These are phyloP conservation scores for Candida xiaguanensis DNA, from an alignment of 805 yeast species.

Conservation along the genomic window DNA sequence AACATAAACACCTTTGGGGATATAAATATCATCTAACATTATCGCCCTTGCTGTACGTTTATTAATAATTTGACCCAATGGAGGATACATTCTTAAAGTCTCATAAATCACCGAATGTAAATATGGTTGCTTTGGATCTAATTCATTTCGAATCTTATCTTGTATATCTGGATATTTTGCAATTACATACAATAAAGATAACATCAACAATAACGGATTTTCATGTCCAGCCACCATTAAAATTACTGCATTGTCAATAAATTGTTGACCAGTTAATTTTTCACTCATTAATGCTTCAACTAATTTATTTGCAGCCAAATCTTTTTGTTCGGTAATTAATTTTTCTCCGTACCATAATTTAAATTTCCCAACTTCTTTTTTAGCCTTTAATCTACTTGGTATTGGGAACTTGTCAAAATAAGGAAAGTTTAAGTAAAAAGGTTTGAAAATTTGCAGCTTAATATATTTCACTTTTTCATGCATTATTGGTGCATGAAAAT, in stretches of 20 bases:
- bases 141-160: constrained; percentile 17
- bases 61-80: constrained; percentile 54
- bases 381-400: constrained; percentile 43
- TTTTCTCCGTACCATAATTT: constrained; percentile 28
- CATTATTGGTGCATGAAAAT: constrained; percentile 38
- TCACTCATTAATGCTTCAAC: constrained; percentile 36
- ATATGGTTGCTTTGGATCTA: constrained; percentile 15
- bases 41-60: constrained; percentile 38
- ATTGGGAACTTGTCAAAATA: constrained; percentile 47
- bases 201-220: constrained; percentile 52
- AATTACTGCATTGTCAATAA: constrained; percentile 52
- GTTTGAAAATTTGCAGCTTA: constrained; percentile 52
- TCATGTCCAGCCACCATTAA: constrained; percentile 62
- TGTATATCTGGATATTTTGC: constrained; percentile 41
- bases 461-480: constrained; percentile 40
- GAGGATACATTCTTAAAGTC: constrained; percentile 50
- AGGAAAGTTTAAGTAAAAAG: constrained; percentile 55
- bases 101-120: constrained; percentile 40
- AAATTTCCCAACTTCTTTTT: constrained; percentile 40
- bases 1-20: constrained; percentile 50
- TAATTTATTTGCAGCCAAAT: constrained; percentile 40
- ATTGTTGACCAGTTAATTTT: constrained; percentile 41
- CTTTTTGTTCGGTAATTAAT: constrained; percentile 23
- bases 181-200: constrained; percentile 44
- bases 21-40: constrained; percentile 39